Conservation (phyloP, 176 grass and related monocot genomes). For the Dendrocalamus sinicus region DNA sequence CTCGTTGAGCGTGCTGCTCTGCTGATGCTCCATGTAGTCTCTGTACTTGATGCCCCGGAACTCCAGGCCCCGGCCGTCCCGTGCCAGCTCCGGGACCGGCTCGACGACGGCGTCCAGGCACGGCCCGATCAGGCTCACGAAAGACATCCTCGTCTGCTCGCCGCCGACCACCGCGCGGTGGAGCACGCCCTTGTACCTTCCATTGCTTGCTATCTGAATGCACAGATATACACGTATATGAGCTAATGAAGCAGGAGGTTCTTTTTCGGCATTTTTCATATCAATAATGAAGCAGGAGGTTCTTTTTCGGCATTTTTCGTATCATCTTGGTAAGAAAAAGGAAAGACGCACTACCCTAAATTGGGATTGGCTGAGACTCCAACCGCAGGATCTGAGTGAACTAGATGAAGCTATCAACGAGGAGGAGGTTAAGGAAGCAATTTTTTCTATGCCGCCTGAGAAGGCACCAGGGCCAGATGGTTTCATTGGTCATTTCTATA, state of each 20-base stretch:
- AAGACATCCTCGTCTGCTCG: slow-evolving; percentile 57
- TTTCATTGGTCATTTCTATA: neutral
- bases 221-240: neutral
- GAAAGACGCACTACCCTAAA: too few species aligned
- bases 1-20: slow-evolving; percentile 54
- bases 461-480: too few species aligned
- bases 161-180: slow-evolving; percentile 65
- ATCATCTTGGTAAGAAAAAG: too few species aligned
- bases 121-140: slow-evolving; percentile 64
- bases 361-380: too few species aligned
- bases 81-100: slow-evolving; percentile 56
- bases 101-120: slow-evolving; percentile 58
- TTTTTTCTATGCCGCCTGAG: too few species aligned
- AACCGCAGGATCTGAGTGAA: too few species aligned
- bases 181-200: slow-evolving; percentile 65
- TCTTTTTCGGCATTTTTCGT: too few species aligned
- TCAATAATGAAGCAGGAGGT: neutral
- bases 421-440: too few species aligned
- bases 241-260: neutral
- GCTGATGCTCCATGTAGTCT: slow-evolving; percentile 72
- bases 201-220: slow-evolving; percentile 58
- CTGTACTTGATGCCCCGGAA: slow-evolving; percentile 63
- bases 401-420: too few species aligned
- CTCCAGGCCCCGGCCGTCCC: slow-evolving; percentile 17
- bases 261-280: too few species aligned